Evolutionary conservation across 371 early-diverging fungal genomes (phyloP), one percentile per base, ranked within the genome.

Genomic region (Mortierella sp.): DNA sequence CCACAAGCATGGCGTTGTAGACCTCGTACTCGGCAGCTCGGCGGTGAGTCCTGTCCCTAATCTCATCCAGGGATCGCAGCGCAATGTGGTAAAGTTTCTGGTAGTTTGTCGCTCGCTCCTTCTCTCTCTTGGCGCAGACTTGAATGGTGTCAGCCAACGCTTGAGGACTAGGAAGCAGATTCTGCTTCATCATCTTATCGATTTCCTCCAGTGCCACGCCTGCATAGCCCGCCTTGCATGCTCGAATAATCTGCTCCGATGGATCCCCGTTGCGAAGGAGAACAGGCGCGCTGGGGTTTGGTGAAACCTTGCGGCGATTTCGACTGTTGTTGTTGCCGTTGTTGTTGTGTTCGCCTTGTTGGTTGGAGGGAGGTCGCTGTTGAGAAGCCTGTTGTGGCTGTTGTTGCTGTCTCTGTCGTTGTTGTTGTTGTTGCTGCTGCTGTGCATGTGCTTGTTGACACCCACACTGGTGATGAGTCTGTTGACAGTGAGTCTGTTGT

Each of bases 1-100:
- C 88, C 53, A 89, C 80, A 45, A 92, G 67, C 91, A 92, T 91
- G 47, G 87, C 80, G 74, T 91, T 92, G 79, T 71, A 76, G 31
- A 81, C 77, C 45, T 81, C 82, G 45, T 81, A 81, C 58, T 81
- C 74, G 14, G 77, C 82, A 26, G 77, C 70, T 6, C 82, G 74
- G 14, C 77, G 82, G 34, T 81, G 71, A 8, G 58, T 48, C 40
- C 31, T 67, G 40, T 81, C 77, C 41, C 67, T 44, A 52, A 81
- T 74, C 16, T 58, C 29, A 10, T 74, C 77, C 26, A 81, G 43
- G 4, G 82, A 77, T 1, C 65, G 70, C 45, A 48, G 68, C 24
- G 82, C 82, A 31, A 81, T 63, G 2, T 70, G 44, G 44, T 77
- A 81, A 1, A 81, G 72, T 41, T 74, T 74, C 63, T 81, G 58